These are phyloP conservation scores for Phlebiopsis flavidoalba DNA, from an alignment of 768 basidiomycete genomes.

Conservation along the genomic window DNA sequence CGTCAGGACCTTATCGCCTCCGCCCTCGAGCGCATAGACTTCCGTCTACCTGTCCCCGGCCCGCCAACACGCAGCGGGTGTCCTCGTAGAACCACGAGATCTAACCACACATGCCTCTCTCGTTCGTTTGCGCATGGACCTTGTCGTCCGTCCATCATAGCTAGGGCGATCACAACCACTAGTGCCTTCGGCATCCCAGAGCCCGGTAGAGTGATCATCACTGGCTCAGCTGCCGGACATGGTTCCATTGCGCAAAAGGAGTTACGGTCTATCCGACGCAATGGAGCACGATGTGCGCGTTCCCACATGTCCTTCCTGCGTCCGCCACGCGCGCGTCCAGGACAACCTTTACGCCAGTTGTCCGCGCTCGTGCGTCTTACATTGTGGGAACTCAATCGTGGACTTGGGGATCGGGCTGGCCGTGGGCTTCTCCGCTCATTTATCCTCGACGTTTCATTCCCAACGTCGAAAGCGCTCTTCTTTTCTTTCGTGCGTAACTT, in stretches of 20 bases:
- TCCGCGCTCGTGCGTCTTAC: conserved; percentile 82
- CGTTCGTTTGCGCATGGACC: conserved; percentile 87
- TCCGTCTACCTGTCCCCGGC: conserved; percentile 87
- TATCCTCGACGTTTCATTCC: conserved; percentile 94
- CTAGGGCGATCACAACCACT: too few relatives aligned
- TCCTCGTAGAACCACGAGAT: conserved; percentile 94
- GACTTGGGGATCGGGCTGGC: conserved; percentile 98
- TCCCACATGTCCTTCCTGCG: conserved; percentile 90
- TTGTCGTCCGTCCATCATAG: too few relatives aligned
- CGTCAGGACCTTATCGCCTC: conserved; percentile 86
- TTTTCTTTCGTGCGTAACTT: conserved; percentile 81
- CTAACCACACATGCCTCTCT: conserved; percentile 93
- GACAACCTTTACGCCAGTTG: conserved; percentile 91
- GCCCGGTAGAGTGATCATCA: conserved; percentile 62
- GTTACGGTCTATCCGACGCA: conserved; percentile 90
- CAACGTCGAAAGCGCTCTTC: conserved; percentile 84
- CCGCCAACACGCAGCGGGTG: conserved; percentile 66
- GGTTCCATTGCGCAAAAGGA: conserved; percentile 97
- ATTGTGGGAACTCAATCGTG: conserved; percentile 75
- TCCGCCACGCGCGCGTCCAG: conserved; percentile 97
- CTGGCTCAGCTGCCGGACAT: conserved; percentile 95
- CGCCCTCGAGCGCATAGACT: conserved; percentile 95
- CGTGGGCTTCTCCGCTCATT: conserved; percentile 81
- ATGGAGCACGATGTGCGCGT: conserved; percentile 96
- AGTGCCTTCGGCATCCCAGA: too few relatives aligned